Base-by-base conservation (phyloP, 192 early-diverging fungal species). In the Allomyces macrogynus region DNA sequence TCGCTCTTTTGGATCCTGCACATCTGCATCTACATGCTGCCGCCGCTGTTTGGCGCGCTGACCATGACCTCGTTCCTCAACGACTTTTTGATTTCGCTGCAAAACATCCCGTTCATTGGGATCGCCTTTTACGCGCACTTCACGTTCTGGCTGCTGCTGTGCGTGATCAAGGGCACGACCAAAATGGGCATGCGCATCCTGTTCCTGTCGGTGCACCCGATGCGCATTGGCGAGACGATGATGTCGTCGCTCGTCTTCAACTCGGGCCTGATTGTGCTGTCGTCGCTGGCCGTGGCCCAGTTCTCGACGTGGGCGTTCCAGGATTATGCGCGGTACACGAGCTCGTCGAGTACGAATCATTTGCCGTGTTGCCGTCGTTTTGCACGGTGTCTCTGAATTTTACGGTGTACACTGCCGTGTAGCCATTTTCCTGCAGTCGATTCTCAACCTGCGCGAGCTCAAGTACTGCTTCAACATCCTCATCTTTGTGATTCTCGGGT, bases 231-330 rank as follows among this genome's bases (percentile, higher is more conserved):
- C 61, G 81, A 83, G 60, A 83, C 81, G 12, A 63, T 84, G 72
- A 84, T 84, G 80, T 81, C 73, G 68, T 68, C 76, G 10, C 63
- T 84, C 49, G 73, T 84, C 20, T 84, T 82, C 69, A 84, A 84
- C 67, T 70, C 73, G 23, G 82, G 82, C 24, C 67, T 84, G 22
- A 74, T 84, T 27, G 67, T 84, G 40, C 65, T 84, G 1, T 72
- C 71, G 65, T 83, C 82, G 11, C 67, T 84, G 67, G 68, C 80
- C 4, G 72, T 83, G 11, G 73, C 79, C 10, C 82, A 84, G 67
- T 84, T 84, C 64, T 77, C 74, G 64, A 71, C 78, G 22, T 63
- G 73, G n/a, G 71, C 78, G 10, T 83, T 84, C 72, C 61, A 72
- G 4, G 68, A 72, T 10, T 83, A 73, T 68, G 78, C 79, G 20